Evolutionary conservation across 2,329 filamentous ascomycete species (phyloP).

Genomic region (Ophiostoma piceae): DNA sequence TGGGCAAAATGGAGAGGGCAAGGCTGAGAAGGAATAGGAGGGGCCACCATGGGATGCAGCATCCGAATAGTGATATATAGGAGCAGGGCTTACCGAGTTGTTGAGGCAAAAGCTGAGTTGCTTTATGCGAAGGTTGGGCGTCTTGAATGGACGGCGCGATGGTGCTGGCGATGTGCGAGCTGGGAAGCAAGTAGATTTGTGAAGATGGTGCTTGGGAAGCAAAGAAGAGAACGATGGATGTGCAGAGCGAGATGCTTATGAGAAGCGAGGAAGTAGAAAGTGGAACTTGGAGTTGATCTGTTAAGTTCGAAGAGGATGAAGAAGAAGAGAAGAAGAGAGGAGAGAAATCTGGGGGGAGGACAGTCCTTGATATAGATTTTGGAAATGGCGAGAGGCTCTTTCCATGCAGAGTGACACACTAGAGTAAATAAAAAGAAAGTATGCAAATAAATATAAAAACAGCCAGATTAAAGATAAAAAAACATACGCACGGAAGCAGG

Average conservation of each 20-base stretch:
- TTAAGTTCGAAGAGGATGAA: not conserved
- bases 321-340: not conserved
- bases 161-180: too few relatives aligned
- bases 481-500: not conserved
- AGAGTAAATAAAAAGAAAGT: not conserved
- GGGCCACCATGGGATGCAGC: not conserved
- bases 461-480: not conserved
- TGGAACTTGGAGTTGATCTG: too few relatives aligned
- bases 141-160: too few relatives aligned
- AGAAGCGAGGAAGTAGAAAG: too few relatives aligned
- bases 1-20: not conserved
- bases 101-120: too few relatives aligned
- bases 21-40: not conserved
- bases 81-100: not conserved
- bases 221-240: too few relatives aligned
- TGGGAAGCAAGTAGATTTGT: too few relatives aligned
- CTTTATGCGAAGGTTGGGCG: not conserved
- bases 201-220: too few relatives aligned
- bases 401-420: not conserved
- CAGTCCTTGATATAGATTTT: slow-evolving; percentile 3
- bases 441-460: not conserved
- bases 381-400: not conserved
- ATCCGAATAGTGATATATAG: not conserved
- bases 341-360: not conserved
- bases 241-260: too few relatives aligned